Conservation (phyloP, 140 eudicot species). For the Artemisia princeps region DNA sequence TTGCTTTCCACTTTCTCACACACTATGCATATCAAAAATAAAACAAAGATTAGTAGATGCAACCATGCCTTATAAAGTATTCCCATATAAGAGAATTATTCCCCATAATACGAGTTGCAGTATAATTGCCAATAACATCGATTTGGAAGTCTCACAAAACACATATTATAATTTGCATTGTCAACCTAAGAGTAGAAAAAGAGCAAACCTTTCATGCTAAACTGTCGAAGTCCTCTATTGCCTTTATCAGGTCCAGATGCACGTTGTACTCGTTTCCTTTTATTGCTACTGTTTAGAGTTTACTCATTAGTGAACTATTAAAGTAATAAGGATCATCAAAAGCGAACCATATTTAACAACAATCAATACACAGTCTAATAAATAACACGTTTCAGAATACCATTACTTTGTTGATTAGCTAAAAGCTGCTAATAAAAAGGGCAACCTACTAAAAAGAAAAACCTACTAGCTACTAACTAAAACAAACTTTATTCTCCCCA, state of each 20-base stretch:
- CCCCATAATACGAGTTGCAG: no score
- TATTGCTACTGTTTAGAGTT: slow-evolving; percentile 43
- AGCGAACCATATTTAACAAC: not conserved
- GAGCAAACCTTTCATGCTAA: slow-evolving; percentile 77
- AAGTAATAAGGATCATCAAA: not conserved
- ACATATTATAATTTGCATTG: no score
- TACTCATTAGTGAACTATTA: slow-evolving; percentile 16
- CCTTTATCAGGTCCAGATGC: slow-evolving; percentile 75
- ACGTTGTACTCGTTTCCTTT: slow-evolving; percentile 78
- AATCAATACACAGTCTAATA: not conserved
- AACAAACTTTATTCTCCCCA: not conserved
- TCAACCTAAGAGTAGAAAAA: not conserved
- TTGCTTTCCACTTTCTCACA: slow-evolving; percentile 69
- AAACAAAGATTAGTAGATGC: not conserved
- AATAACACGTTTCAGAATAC: no score
- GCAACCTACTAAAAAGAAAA: no score
- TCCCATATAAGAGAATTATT: no score
- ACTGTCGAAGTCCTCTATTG: slow-evolving; percentile 80
- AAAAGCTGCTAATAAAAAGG: no score
- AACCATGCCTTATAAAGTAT: no score
- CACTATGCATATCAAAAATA: slow-evolving; percentile 31
- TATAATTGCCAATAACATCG: not conserved
- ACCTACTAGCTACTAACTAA: no score
- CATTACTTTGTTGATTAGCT: no score
- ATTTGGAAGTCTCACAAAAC: not conserved